Conservation (phyloP, 257 asterid species). For the Penstemon barbatus region DNA sequence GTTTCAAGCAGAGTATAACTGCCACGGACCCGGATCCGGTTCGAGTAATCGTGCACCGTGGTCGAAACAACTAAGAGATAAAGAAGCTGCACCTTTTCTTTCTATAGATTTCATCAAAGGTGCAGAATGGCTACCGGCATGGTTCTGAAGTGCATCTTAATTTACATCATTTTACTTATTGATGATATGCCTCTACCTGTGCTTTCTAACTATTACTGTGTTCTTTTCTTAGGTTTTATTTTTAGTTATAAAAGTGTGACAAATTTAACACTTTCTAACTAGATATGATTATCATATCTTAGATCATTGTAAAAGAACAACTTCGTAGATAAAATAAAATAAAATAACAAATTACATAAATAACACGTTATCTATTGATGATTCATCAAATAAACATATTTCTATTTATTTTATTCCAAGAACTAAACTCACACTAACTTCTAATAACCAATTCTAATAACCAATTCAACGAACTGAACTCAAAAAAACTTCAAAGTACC, state of each 20-base stretch:
- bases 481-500: too few relatives aligned
- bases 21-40: conserved; percentile 73
- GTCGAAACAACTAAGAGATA: conserved; percentile 66
- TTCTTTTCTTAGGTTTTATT: background rate
- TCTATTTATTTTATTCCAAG: too few relatives aligned
- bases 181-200: conserved; percentile 15
- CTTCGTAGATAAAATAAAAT: too few relatives aligned
- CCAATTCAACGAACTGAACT: too few relatives aligned
- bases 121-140: conserved; percentile 72
- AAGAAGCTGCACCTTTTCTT: conserved; percentile 52
- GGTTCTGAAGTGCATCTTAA: conserved; percentile 37
- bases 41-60: conserved; percentile 52
- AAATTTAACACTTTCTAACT: background rate
- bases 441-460: too few relatives aligned
- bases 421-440: too few relatives aligned
- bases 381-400: too few relatives aligned
- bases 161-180: too few relatives aligned
- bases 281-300: conserved; percentile 1
- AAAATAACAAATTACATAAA: too few relatives aligned
- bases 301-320: too few relatives aligned
- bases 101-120: conserved; percentile 65
- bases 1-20: conserved; percentile 66
- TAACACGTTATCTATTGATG: too few relatives aligned
- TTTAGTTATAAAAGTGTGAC: background rate
- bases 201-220: background rate